A percentile compares a stretch with the other conserved stretches of the same genome.
These are phyloP conservation scores for Neopestalotiopsis sp. DNA, from an alignment of 2,329 filamentous ascomycete genomes.

Conservation along the genomic window DNA sequence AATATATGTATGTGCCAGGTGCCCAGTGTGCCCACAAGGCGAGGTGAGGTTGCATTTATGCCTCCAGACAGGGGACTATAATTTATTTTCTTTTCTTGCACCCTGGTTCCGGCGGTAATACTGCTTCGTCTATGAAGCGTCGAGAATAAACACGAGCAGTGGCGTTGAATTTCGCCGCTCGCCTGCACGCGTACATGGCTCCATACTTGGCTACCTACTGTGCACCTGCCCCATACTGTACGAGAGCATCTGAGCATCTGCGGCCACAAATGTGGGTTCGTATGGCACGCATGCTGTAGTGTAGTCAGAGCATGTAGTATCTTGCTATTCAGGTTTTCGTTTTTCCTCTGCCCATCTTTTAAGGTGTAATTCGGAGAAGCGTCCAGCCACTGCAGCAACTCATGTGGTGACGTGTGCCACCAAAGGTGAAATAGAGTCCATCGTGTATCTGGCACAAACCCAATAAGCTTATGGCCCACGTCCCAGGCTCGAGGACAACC, in stretches of 20 bases:
- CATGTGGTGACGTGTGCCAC: background rate
- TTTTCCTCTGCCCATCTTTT: background rate
- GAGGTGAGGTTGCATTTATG: background rate
- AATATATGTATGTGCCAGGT: background rate
- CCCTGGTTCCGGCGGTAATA: background rate
- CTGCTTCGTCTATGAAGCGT: background rate
- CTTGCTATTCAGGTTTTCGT: background rate
- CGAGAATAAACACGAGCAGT: slow-evolving; percentile 5
- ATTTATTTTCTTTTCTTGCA: background rate
- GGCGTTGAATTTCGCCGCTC: slow-evolving; percentile 5
- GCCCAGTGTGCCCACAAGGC: background rate
- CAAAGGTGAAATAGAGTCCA: slow-evolving; percentile 1
- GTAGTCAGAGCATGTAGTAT: background rate
- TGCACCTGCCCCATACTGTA: background rate
- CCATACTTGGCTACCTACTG: background rate
- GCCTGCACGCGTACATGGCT: background rate
- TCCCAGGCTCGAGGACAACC: background rate
- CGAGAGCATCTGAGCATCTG: background rate
- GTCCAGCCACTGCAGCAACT: background rate
- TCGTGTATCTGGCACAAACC: slow-evolving; percentile 9
- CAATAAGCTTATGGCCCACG: slow-evolving; percentile 13
- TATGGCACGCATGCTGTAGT: background rate
- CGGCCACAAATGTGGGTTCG: slow-evolving; percentile 8
- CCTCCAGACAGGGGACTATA: background rate
- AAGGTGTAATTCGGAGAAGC: background rate